Percentiles rank a stretch among this genome's conserved stretches.
Conservation (phyloP, 2,329 filamentous ascomycete genomes). For the Colletotrichum phormii region DNA sequence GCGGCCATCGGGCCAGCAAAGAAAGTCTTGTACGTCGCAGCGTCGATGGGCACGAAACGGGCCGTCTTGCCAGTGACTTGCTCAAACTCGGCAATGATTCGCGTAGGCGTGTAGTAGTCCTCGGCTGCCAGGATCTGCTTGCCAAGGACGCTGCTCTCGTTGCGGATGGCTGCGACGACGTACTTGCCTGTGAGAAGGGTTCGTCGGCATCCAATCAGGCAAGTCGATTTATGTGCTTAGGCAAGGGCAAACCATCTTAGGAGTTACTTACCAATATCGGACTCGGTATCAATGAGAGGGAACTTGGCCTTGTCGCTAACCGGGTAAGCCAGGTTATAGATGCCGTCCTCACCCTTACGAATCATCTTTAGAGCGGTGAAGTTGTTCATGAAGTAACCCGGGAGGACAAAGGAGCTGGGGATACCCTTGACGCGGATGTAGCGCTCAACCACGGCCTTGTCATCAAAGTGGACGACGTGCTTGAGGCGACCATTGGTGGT, state of each 20-base stretch:
- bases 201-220: too few species aligned
- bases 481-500: constrained; percentile 40
- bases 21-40: constrained; percentile 41
- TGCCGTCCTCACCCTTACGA: constrained; percentile 43
- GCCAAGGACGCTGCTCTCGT: constrained; percentile 6
- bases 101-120: constrained; percentile 34
- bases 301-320: constrained; percentile 43
- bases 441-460: constrained; percentile 58
- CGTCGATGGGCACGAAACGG: constrained; percentile 30
- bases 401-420: constrained; percentile 59
- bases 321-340: constrained; percentile 41
- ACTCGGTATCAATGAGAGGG: constrained; percentile 46
- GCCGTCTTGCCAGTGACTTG: constrained; percentile 25
- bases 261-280: constrained; percentile 44
- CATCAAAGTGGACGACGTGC: constrained; percentile 55
- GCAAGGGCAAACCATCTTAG: too few species aligned
- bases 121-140: constrained; percentile 35
- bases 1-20: constrained; percentile 30
- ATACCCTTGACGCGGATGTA: constrained; percentile 58
- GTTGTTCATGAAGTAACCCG: constrained; percentile 66
- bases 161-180: constrained; percentile 22
- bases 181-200: constrained; percentile 5
- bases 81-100: constrained; percentile 33
- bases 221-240: too few species aligned
- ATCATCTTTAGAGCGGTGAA: constrained; percentile 43